phyloP scores from a whole-genome alignment of 2,329 filamentous ascomycete species.

The Cladophialophora carrionii region DNA sequence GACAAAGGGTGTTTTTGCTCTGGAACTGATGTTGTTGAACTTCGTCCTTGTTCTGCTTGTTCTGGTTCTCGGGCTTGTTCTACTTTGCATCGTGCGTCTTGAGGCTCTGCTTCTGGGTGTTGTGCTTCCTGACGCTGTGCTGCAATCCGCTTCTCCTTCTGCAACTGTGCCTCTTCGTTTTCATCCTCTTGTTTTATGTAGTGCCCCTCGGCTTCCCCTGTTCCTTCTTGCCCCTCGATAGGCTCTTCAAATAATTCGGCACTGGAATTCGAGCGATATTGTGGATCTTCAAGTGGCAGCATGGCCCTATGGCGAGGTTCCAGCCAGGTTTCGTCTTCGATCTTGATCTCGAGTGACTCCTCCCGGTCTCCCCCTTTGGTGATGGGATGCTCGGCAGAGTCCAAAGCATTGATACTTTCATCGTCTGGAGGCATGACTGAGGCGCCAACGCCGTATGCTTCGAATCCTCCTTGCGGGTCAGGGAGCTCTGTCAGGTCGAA shows the following conservation, averaged over 20 bases:
- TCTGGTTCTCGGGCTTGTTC: not conserved
- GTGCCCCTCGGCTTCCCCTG: not conserved
- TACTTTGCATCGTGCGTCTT: not conserved
- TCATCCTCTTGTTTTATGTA: not conserved
- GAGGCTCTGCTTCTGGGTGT: not conserved
- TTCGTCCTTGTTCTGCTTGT: not conserved
- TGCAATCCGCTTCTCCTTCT: not conserved
- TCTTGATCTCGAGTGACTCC: not conserved
- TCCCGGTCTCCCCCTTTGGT: not conserved
- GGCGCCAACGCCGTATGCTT: slow-evolving; percentile 22
- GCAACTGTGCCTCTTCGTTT: not conserved
- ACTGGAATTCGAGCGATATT: not conserved
- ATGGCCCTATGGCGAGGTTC: not conserved
- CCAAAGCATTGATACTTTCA: not conserved
- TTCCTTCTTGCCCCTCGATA: not conserved
- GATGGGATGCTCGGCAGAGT: too few relatives aligned
- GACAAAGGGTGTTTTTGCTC: not conserved
- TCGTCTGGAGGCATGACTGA: slow-evolving; percentile 14
- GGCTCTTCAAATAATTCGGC: not conserved
- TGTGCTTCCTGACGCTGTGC: not conserved
- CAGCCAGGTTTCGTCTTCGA: slow-evolving; percentile 3
- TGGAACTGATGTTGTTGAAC: not conserved
- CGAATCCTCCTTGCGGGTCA: slow-evolving; percentile 40
- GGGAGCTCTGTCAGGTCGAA: slow-evolving; percentile 31
- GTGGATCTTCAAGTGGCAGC: not conserved